phyloP scores from a whole-genome alignment of 176 grass and related monocot genomes.

The Themeda triandra region DNA sequence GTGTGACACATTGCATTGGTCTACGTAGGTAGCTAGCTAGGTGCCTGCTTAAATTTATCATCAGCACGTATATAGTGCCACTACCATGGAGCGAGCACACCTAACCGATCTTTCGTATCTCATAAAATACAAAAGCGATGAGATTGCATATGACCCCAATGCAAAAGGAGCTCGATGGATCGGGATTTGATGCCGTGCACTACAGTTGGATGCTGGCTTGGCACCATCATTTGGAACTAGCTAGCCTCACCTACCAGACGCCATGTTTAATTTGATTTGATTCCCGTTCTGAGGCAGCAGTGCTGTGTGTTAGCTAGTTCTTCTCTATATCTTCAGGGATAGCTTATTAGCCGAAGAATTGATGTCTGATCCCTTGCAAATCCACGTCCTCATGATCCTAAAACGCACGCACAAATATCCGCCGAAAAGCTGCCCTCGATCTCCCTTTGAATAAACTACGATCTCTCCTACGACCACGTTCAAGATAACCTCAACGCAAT shows the following conservation, averaged over 20 bases:
- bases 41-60: neutral
- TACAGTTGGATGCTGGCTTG: neutral
- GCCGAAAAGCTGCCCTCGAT: neutral
- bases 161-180: neutral
- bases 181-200: slow-evolving; percentile 21
- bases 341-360: neutral
- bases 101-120: slow-evolving; percentile 33
- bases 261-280: slow-evolving; percentile 47
- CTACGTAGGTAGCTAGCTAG: neutral
- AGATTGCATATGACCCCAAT: slow-evolving; percentile 7
- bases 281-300: slow-evolving; percentile 20
- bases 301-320: neutral
- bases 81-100: neutral
- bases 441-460: neutral
- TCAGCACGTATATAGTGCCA: neutral
- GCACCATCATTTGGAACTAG: neutral
- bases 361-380: slow-evolving; percentile 31
- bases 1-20: neutral
- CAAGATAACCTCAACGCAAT: neutral
- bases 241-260: slow-evolving; percentile 33
- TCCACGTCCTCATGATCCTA: slow-evolving; percentile 15
- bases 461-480: neutral
- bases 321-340: neutral
- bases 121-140: slow-evolving; percentile 35
- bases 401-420: neutral